A percentile compares a stretch with the other conserved stretches of the same genome.
Conservation (phyloP, 768 basidiomycete genomes). For the Boletus vermiculosoides region DNA sequence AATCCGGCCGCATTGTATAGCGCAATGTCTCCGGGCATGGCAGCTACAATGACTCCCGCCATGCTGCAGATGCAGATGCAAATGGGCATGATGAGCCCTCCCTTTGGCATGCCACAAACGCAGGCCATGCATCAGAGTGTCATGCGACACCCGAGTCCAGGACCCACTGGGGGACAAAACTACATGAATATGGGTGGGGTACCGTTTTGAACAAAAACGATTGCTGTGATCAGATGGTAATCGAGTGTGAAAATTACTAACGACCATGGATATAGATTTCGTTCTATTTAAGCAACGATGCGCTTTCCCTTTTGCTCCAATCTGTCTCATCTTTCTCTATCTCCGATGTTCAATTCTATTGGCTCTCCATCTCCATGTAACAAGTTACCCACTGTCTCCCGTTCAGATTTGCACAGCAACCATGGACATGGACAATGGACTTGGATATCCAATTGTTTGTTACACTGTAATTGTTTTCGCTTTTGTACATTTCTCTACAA, state of each 20-base stretch:
- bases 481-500: conserved; percentile 12
- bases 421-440: conserved; percentile 52
- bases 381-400: conserved; percentile 31
- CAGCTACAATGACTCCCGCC: conserved; percentile 30
- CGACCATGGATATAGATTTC: conserved; percentile 28
- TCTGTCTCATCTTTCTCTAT: conserved; percentile 16
- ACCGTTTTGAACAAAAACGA: conserved; percentile 27
- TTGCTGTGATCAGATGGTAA: background rate
- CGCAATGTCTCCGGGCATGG: conserved; percentile 33
- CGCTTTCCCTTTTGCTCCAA: conserved; percentile 11
- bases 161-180: conserved; percentile 45
- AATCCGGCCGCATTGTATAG: conserved; percentile 46
- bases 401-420: conserved; percentile 30
- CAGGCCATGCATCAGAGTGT: conserved; percentile 86
- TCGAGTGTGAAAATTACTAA: conserved; percentile 12
- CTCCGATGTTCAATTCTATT: conserved; percentile 20
- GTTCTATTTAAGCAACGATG: conserved; percentile 14
- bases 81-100: conserved; percentile 46
- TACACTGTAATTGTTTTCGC: conserved; percentile 46
- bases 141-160: conserved; percentile 78
- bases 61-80: conserved; percentile 49
- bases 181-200: conserved; percentile 45
- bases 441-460: conserved; percentile 50
- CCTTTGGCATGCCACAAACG: conserved; percentile 54
- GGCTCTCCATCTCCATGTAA: conserved; percentile 22